A percentile compares a stretch with the other conserved stretches of the same genome.
These are phyloP conservation scores for Trichosporon faecale DNA, from an alignment of 1,284 basidiomycete species.

Conservation along the genomic window DNA sequence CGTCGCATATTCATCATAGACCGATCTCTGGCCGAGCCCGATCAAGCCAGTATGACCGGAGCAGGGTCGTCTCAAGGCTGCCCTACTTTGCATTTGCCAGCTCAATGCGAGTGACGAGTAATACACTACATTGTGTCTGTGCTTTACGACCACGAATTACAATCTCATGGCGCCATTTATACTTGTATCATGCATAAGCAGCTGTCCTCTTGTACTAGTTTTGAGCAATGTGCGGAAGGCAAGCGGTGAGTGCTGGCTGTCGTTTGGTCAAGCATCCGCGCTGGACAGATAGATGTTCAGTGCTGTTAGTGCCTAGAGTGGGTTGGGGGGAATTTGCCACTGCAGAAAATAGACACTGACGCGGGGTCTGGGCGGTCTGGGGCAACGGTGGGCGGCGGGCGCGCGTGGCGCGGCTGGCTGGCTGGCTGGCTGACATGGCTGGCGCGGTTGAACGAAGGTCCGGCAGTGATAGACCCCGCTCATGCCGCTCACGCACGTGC, in stretches of 20 bases:
- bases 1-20: background rate
- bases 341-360: background rate
- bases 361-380: background rate
- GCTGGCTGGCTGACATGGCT: too few relatives aligned
- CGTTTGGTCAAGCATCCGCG: too few relatives aligned
- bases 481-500: constrained; percentile 5
- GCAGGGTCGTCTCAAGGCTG: background rate
- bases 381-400: background rate
- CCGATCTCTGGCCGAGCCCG: background rate
- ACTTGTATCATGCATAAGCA: background rate
- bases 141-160: background rate
- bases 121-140: background rate
- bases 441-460: background rate
- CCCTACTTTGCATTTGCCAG: background rate
- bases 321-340: background rate
- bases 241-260: background rate
- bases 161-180: background rate
- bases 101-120: background rate
- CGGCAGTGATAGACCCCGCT: background rate
- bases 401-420: too few relatives aligned
- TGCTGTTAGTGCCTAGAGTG: background rate
- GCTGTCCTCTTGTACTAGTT: background rate
- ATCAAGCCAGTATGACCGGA: background rate
- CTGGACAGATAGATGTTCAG: too few relatives aligned
- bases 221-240: background rate